phyloP scores from a whole-genome alignment of 108 stramenopile genomes.

The Nitzschia inconspicua region DNA sequence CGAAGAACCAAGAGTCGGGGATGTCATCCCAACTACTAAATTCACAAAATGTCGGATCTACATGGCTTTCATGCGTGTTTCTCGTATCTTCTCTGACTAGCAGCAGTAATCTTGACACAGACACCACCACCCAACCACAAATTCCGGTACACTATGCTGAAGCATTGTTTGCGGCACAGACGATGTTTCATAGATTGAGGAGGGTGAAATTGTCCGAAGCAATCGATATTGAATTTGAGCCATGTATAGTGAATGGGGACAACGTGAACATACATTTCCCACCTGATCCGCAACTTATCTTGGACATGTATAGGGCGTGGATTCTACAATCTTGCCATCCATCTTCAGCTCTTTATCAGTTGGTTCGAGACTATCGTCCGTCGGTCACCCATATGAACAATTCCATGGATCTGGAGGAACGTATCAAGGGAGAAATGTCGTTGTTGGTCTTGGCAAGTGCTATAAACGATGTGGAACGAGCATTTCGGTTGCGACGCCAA shows the following conservation, averaged over 20 bases:
- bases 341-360: slow-evolving; percentile 1
- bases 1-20: slow-evolving; percentile 11
- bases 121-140: background rate
- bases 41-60: slow-evolving; percentile 32
- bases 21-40: slow-evolving; percentile 1
- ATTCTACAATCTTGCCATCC: background rate
- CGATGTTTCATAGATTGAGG: slow-evolving; percentile 50
- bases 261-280: slow-evolving; percentile 4
- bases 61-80: slow-evolving; percentile 50
- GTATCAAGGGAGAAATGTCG: slow-evolving; percentile 61
- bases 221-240: slow-evolving; percentile 58
- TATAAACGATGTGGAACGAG: slow-evolving; percentile 31
- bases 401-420: slow-evolving; percentile 38
- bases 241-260: too few relatives aligned
- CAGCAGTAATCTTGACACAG: slow-evolving; percentile 2
- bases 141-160: slow-evolving; percentile 33
- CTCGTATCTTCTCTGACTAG: slow-evolving; percentile 16
- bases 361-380: slow-evolving; percentile 12
- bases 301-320: slow-evolving; percentile 10
- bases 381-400: background rate
- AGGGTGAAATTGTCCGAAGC: slow-evolving; percentile 45
- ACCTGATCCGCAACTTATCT: slow-evolving; percentile 26
- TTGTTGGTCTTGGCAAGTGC: slow-evolving; percentile 45
- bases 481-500: background rate
- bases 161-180: slow-evolving; percentile 61